Base-by-base conservation (phyloP, 306 rosid species). In the Corylus avellana region DNA sequence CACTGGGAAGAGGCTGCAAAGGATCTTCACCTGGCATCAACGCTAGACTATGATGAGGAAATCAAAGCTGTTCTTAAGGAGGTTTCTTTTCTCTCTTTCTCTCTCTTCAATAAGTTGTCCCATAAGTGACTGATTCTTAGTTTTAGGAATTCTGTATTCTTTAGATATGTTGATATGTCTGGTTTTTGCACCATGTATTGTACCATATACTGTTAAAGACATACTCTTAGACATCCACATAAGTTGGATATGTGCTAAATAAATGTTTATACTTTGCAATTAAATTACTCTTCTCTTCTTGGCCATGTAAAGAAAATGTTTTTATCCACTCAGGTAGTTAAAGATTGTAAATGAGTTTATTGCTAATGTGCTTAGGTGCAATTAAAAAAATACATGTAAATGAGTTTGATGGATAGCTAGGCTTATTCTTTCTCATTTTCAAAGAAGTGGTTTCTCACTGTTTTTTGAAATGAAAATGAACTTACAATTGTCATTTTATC, bases 21-120 rank as follows among this genome's bases (percentile, higher is more conserved):
- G 86, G 98, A 93, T 86, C 98, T 93, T 80, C 98, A 93, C 25
- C 78, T 90, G 88, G 97, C 98, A 46, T 93, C 98, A 35, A 93
- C 84, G 61, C 50, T 93, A 61, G 98, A 93, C 63, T 93, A 80
- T 22, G 98, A 93, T 68, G 98, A 93, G 82, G 98, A 93, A 88
- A 93, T 93, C 74, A 84, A 71, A 81, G 90, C 91, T 72, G 94
- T 91, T 12, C 97, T 93, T 44, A 93, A 91, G 85, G 91, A 91
- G 98, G 98, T 93, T 71, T 80, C 80, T 42, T 42, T 42, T 59
- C 77, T 53, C 70, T 63, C 29, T 10, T 37, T 75, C 25, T n/a
- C 32, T 29, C 32, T 29, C 32, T 75, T 50, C 5, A 73, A 68
- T 18, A 58, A 49, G 67, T 77, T 14, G 13, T 50, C 63, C 55